These are phyloP conservation scores for Emericellopsis atlantica DNA, from an alignment of 2,329 filamentous ascomycete genomes.

Conservation along the genomic window DNA sequence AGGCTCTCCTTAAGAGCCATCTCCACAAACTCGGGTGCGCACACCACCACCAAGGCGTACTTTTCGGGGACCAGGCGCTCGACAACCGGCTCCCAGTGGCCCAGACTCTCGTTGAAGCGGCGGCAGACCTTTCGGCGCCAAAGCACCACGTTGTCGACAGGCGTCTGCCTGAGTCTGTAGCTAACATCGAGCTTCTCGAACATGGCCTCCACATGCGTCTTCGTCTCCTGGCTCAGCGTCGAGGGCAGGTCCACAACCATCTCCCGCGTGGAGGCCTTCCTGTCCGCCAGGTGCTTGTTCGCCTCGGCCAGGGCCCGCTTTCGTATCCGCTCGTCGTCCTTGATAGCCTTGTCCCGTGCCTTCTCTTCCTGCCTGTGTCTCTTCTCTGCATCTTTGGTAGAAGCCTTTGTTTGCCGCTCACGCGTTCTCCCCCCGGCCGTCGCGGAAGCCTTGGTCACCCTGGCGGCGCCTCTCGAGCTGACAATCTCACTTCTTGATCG, in stretches of 20 bases:
- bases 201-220: conserved; percentile 34
- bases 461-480: conserved; percentile 6
- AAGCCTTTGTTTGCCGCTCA: conserved; percentile 30
- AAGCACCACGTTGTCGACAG: conserved; percentile 37
- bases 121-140: conserved; percentile 60
- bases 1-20: conserved; percentile 40
- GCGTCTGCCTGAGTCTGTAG: too few species aligned
- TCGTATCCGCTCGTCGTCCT: conserved; percentile 47
- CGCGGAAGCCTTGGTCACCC: conserved; percentile 2
- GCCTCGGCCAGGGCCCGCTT: conserved; percentile 57
- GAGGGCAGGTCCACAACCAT: conserved; percentile 64
- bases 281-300: conserved; percentile 62
- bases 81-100: conserved; percentile 52
- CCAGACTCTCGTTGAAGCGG: conserved; percentile 45
- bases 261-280: conserved; percentile 59
- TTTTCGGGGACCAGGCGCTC: conserved; percentile 40
- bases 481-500: conserved; percentile 18
- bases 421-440: conserved; percentile 21
- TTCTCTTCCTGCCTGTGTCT: conserved; percentile 43
- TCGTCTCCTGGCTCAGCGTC: conserved; percentile 34
- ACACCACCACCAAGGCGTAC: conserved; percentile 49
- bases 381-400: conserved; percentile 39
- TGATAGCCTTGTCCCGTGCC: conserved; percentile 47
- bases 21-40: conserved; percentile 53
- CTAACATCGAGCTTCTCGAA: conserved; percentile 30